Conservation (phyloP, 2,329 filamentous ascomycete genomes). For the Aureobasidium sp. region DNA sequence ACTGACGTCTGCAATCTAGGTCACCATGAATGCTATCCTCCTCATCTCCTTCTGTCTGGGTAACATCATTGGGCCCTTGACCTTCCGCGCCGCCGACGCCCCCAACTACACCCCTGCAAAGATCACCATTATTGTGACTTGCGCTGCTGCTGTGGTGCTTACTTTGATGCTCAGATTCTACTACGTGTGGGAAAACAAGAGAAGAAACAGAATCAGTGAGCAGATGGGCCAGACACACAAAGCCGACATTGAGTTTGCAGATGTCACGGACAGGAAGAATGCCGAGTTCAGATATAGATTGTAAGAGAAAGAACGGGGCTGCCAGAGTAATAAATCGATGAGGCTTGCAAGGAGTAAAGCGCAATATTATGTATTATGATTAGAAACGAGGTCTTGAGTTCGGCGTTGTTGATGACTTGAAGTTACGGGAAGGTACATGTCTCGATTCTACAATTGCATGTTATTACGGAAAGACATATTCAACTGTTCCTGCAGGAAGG, state of each 20-base stretch:
- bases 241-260: conserved; percentile 17
- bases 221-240: conserved; percentile 20
- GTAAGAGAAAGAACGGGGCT: background rate
- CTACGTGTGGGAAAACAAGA: conserved; percentile 39
- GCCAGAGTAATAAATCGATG: too few species aligned
- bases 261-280: conserved; percentile 24
- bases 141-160: conserved; percentile 26
- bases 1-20: conserved; percentile 26
- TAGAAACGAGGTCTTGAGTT: background rate
- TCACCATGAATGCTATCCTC: conserved; percentile 60
- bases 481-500: background rate
- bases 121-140: conserved; percentile 31
- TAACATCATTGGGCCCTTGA: conserved; percentile 35
- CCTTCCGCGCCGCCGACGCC: conserved; percentile 28
- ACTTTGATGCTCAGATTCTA: conserved; percentile 41
- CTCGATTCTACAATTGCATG: background rate
- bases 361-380: background rate
- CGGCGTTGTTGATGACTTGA: background rate
- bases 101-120: conserved; percentile 36
- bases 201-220: conserved; percentile 20
- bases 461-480: background rate
- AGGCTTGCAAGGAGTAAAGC: background rate
- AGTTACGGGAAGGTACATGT: background rate
- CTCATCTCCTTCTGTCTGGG: conserved; percentile 27
- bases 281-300: conserved; percentile 20